Evolutionary conservation across 441 rosid species (phyloP), one percentile per base, ranked within the genome.

Genomic region (Isatis lusitanica): DNA sequence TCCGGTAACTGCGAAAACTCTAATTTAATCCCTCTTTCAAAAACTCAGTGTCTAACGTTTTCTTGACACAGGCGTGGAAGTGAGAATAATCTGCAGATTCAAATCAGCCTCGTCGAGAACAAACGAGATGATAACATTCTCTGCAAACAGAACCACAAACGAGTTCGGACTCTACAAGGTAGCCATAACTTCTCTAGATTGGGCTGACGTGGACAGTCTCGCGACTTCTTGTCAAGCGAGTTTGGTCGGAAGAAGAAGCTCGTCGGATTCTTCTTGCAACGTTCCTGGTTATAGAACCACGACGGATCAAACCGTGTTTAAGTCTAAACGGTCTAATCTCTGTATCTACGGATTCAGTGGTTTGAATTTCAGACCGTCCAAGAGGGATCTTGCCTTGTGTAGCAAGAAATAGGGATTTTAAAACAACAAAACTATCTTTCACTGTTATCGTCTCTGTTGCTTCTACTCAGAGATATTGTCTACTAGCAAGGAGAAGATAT

Each of bases 71-170:
- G 99, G 90, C 9, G 98, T 90, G 47, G 96, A 89, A 70, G 99
- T 95, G 68, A 87, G 83, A 71, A 63, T 95, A 77, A 86, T 90
- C 44, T 95, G 99, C 88, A 86, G 84, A 70, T 84, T 93, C 84
- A 88, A 79, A 70, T 90, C 88, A 26, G 77, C 79, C 59, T 79
- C 88, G 0, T 88, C 91, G 5, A 84, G 46, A 76, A 87, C 90
- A 9, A 83, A 68, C 21, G 99, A 90, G 70, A 84, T 78, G 68
- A 60, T 95, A 51, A 68, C 84, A 51, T 86, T 95, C 81, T 85
- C 97, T 48, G 93, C 86, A 73, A 95, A 91, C 84, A 91, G 98
- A 78, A 93, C 92, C 44, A 95, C 99, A 38, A 85, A 93, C 68
- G 87, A 83, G 72, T 44, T 73, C 38, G 99, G 99, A 63, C 64